Percentiles rank a stretch among this genome's conserved stretches.
These are phyloP conservation scores for Yarrowia divulgata DNA, from an alignment of 805 yeast genomes.

Conservation along the genomic window DNA sequence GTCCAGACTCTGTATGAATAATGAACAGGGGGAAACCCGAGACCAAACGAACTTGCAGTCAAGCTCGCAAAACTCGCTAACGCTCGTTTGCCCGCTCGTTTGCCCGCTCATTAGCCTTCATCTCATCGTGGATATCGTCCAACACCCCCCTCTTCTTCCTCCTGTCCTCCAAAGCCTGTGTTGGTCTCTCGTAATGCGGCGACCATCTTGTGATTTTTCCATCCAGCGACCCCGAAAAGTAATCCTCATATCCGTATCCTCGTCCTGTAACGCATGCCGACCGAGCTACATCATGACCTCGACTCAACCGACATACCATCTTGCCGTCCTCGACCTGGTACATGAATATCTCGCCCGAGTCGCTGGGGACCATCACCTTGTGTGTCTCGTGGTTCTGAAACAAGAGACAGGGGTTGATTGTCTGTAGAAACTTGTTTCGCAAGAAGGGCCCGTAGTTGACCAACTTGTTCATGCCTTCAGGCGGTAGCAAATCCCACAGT, in stretches of 20 bases:
- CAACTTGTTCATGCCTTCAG: conserved; percentile 61
- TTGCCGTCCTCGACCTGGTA: conserved; percentile 68
- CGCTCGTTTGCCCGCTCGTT: background rate
- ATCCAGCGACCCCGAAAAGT: conserved; percentile 68
- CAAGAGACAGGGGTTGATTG: conserved; percentile 62
- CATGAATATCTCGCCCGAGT: conserved; percentile 72
- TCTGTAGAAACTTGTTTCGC: conserved; percentile 67
- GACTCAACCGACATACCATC: conserved; percentile 62
- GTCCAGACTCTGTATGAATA: too few species aligned
- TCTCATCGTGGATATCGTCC: conserved; percentile 36
- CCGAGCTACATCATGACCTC: conserved; percentile 55
- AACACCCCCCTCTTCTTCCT: conserved; percentile 3
- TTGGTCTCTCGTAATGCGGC: conserved; percentile 45
- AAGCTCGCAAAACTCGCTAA: background rate
- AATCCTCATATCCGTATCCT: conserved; percentile 56
- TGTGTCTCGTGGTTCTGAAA: conserved; percentile 51
- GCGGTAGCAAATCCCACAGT: conserved; percentile 73
- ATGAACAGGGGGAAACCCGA: too few species aligned
- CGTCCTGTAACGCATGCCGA: conserved; percentile 62
- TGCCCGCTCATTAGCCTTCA: background rate
- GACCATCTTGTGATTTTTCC: conserved; percentile 72
- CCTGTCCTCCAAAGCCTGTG: background rate
- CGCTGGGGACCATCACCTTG: conserved; percentile 65
- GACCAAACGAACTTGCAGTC: too few species aligned
- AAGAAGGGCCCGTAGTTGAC: conserved; percentile 81